Percentiles rank a stretch among this genome's conserved stretches.
Conservation (phyloP, 148 eudicot species). For the Suaeda aralocaspica region DNA sequence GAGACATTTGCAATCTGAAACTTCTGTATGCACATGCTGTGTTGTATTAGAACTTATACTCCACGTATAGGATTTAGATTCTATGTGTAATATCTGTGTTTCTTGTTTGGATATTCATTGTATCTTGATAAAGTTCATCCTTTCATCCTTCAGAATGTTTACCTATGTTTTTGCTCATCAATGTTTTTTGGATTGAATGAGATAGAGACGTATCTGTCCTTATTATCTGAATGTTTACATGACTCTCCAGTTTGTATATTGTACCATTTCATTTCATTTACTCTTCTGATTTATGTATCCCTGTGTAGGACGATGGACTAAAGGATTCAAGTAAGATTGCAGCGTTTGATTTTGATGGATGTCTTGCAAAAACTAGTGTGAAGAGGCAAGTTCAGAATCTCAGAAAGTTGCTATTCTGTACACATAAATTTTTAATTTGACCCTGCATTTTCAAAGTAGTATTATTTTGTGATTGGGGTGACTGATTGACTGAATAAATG, state of each 20-base stretch:
- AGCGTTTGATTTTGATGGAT: constrained; percentile 97
- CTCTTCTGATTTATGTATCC: not conserved
- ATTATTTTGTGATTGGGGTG: not conserved
- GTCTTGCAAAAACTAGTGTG: constrained; percentile 80
- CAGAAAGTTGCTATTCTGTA: constrained; percentile 2
- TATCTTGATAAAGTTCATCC: no score
- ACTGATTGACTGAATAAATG: not conserved
- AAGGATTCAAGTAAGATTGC: constrained; percentile 76
- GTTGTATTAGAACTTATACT: not conserved
- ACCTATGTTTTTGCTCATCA: no score
- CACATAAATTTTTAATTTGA: no score
- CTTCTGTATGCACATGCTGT: not conserved
- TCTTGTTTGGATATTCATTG: no score
- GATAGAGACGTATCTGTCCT: no score
- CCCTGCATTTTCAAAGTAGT: no score
- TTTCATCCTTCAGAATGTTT: no score
- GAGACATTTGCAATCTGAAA: constrained; percentile 15
- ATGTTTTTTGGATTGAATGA: no score
- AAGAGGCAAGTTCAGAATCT: constrained; percentile 38
- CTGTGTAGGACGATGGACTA: constrained; percentile 71
- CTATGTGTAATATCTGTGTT: not conserved
- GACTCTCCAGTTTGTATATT: no score
- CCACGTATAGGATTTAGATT: not conserved
- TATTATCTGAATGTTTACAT: no score
- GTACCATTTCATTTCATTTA: not conserved